Base-by-base conservation (phyloP, 2,329 filamentous ascomycete genomes). In the Coniochaeta hoffmannii region DNA sequence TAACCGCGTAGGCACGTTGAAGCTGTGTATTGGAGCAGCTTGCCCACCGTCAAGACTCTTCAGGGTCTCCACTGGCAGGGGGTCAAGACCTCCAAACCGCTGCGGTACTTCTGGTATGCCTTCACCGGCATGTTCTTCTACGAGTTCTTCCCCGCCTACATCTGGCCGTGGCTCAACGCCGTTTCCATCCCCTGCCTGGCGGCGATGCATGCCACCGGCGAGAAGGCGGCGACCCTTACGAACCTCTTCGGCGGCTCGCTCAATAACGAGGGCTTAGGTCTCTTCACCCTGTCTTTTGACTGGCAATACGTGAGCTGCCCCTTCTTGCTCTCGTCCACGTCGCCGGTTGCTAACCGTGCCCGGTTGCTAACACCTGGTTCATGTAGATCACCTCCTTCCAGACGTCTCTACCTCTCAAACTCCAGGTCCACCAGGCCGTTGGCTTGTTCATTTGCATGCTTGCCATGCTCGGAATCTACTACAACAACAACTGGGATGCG, bases 51-150 rank as follows among this genome's bases (percentile, higher is more conserved):
- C 53, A 81, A 80, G 59, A 74, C 73, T 0, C 73, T 81, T 8
- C 79, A 82, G 58, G 76, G 76, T 0, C 69, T 82, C 4, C 79
- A 82, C 59, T 82, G 78, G 75, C 72, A 81, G 46, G 62, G 74
- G 0, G 17, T 79, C 30, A 77, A 76, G 62, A 68, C 72, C 58
- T 78, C 76, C 0, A 78, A 78, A 60, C 79, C 77, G 0, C 67
- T 82, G 0, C 68, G 76, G 6, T 73, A 68, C 54, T 82, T 82
- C 61, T 81, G 78, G 76, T 79, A 76, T 62, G 69, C 70, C 35
- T 78, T 78, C 52, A 62, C 59, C 0, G 71, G 68, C 61, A 81
- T 81, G 74, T 74, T 72, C 12, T 35, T 71, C 12, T 82, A 77
- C 57, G 78, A 82, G 59, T 74, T 77, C 58, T 73, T 82, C 30